These are phyloP conservation scores for Hyaloscypha variabilis DNA, from an alignment of 495 filamentous ascomycete species.

Conservation along the genomic window DNA sequence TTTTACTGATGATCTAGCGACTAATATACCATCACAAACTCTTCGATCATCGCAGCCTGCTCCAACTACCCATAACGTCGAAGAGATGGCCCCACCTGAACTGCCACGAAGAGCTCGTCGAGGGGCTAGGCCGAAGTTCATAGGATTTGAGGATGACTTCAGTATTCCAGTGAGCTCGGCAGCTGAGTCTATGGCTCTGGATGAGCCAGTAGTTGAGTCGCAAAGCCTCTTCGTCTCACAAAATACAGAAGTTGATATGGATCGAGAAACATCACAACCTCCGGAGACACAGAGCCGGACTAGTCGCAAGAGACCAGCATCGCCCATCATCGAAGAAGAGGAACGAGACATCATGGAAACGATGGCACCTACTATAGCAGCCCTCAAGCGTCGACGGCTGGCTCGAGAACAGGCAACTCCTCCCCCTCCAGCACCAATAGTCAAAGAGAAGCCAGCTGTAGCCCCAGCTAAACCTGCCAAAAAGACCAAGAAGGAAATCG, in stretches of 20 bases:
- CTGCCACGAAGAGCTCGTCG: conserved; percentile 41
- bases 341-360: conserved; percentile 61
- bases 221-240: conserved; percentile 45
- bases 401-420: conserved; percentile 39
- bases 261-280: conserved; percentile 18
- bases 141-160: conserved; percentile 59
- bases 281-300: conserved; percentile 7
- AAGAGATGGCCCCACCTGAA: conserved; percentile 18
- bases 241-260: conserved; percentile 19
- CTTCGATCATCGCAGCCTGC: conserved; percentile 17
- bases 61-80: neutral
- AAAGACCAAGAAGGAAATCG: conserved; percentile 60
- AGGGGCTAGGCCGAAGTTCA: conserved; percentile 64
- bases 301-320: conserved; percentile 47
- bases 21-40: conserved; percentile 9
- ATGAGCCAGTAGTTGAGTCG: conserved; percentile 23
- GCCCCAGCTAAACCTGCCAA: conserved; percentile 22
- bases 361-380: conserved; percentile 71
- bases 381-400: conserved; percentile 69
- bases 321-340: conserved; percentile 44
- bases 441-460: conserved; percentile 11
- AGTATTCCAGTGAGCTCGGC: conserved; percentile 30
- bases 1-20: conserved; percentile 7
- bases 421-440: conserved; percentile 22
- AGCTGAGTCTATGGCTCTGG: conserved; percentile 26